Base-by-base conservation (phyloP, 345 rosid species). In the Gynandropsis gynandra region DNA sequence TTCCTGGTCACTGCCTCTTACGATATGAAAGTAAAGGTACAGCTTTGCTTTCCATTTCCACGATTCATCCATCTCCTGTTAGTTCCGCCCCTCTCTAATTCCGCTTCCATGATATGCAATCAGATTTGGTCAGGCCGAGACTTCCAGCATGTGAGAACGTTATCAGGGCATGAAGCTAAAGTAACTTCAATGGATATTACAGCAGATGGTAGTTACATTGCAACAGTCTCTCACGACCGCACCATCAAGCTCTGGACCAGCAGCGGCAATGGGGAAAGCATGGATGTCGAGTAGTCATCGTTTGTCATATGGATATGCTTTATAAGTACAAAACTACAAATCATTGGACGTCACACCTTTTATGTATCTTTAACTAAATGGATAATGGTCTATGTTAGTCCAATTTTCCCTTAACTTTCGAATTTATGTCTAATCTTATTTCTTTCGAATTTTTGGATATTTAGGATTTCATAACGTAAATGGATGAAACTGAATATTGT, bases 101-200 rank as follows among this genome's bases (percentile, higher is more conserved):
- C 59, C 15, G 40, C 38, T 19, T 16, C 49, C 32, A 64, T 16
- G 33, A 24, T 53, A 43, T 50, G 52, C 36, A 10, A 24, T 63
- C 78, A 92, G 95, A 83, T 92, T 56, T 87, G 98, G 98, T 92
- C 98, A 0, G 90, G 90, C 27, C 67, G 78, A 62, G 93, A 92
- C 63, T 92, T 87, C 61, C 81, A 85, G 76, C 97, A 79, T 38
- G 83, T 87, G 9, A 92, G 72, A 67, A 72, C 79, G 52, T 69
- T 87, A 60, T 67, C 80, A 5, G 95, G 82, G 31, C 98, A 87
- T 27, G 97, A 92, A 76, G 80, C 89, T 14, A 82, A 87, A 67
- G 87, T 87, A 9, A 65, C 87, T 7, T 80, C 88, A 34, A 19
- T 83, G 50, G 94, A 87, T 72, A 60, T 87, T 35, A 21, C 70